These are phyloP conservation scores for Suillus alpinus DNA, from an alignment of 768 basidiomycete species.

Conservation along the genomic window DNA sequence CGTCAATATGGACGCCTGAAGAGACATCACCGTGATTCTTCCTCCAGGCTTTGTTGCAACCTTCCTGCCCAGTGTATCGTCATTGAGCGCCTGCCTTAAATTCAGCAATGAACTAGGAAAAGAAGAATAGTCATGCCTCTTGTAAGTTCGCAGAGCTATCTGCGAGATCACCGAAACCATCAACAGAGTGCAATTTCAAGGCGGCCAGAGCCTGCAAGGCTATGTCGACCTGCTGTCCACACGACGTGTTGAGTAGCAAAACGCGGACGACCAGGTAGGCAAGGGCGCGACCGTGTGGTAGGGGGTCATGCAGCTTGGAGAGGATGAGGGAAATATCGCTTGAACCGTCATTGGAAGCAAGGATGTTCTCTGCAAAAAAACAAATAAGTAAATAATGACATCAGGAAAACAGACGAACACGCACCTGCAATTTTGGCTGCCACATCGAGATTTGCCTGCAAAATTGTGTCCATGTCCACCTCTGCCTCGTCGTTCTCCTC, in stretches of 20 bases:
- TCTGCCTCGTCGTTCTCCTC: constrained; percentile 29
- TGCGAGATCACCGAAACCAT: constrained; percentile 36
- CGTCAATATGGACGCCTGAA: constrained; percentile 58
- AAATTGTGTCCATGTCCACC: constrained; percentile 43
- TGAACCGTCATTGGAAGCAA: constrained; percentile 44
- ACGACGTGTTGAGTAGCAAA: constrained; percentile 53
- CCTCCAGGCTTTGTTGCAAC: constrained; percentile 61
- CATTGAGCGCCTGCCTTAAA: constrained; percentile 41
- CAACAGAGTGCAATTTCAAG: constrained; percentile 45
- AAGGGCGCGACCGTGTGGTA: constrained; percentile 53
- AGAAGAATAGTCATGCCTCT: constrained; percentile 25
- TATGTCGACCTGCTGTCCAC: constrained; percentile 55
- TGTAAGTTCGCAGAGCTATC: constrained; percentile 9
- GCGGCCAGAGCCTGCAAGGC: constrained; percentile 46
- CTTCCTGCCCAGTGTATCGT: constrained; percentile 43
- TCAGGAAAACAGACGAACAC: constrained; percentile 10
- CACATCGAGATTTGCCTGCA: constrained; percentile 49
- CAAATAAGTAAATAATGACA: neutral
- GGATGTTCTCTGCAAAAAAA: constrained; percentile 55
- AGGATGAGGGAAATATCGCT: constrained; percentile 50
- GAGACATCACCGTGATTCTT: constrained; percentile 48
- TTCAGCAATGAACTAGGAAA: constrained; percentile 1
- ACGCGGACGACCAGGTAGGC: constrained; percentile 63
- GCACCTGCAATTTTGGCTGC: constrained; percentile 66
- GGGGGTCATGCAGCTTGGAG: constrained; percentile 44